These are phyloP conservation scores for Sonneratia caseolaris DNA, from an alignment of 345 rosid species.

Conservation along the genomic window DNA sequence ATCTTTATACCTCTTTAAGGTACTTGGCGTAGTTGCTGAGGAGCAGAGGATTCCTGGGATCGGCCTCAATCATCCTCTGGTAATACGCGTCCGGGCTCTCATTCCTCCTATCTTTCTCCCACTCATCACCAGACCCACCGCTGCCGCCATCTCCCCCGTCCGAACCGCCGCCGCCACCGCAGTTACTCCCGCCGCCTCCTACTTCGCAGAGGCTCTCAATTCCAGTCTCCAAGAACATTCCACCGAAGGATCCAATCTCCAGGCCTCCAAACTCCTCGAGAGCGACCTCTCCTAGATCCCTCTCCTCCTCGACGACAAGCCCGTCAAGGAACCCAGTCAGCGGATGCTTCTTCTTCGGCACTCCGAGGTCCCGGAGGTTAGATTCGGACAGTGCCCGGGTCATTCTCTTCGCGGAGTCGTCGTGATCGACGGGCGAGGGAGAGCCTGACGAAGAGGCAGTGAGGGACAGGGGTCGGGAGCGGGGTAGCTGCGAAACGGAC, in stretches of 20 bases:
- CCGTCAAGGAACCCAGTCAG: conserved; percentile 16
- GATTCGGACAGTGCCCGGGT: conserved; percentile 49
- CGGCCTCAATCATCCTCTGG: conserved; percentile 68
- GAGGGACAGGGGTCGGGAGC: conserved; percentile 21
- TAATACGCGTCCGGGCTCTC: conserved; percentile 51
- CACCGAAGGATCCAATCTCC: conserved; percentile 6
- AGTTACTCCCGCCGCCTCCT: conserved; percentile 36
- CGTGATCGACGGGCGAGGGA: conserved; percentile 17
- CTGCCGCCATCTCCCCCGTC: conserved; percentile 20
- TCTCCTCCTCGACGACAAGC: conserved; percentile 29
- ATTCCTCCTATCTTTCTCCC: conserved; percentile 26
- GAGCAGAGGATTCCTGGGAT: conserved; percentile 70
- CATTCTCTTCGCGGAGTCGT: conserved; percentile 25
- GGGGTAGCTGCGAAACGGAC: conserved; percentile 18
- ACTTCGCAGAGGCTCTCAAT: conserved; percentile 19
- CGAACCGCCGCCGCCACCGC: conserved; percentile 34
- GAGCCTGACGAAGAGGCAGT: conserved; percentile 31
- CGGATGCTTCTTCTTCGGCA: conserved; percentile 22
- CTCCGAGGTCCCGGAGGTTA: conserved; percentile 31
- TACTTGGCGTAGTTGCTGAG: conserved; percentile 78
- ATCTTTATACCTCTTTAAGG: conserved; percentile 59
- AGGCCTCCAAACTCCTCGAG: conserved; percentile 7
- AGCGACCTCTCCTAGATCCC: conserved; percentile 9
- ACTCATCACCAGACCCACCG: conserved; percentile 20
- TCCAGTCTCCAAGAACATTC: conserved; percentile 19